phyloP scores from a whole-genome alignment of 2,329 filamentous ascomycete species.

The Botrytis pseudocinerea region DNA sequence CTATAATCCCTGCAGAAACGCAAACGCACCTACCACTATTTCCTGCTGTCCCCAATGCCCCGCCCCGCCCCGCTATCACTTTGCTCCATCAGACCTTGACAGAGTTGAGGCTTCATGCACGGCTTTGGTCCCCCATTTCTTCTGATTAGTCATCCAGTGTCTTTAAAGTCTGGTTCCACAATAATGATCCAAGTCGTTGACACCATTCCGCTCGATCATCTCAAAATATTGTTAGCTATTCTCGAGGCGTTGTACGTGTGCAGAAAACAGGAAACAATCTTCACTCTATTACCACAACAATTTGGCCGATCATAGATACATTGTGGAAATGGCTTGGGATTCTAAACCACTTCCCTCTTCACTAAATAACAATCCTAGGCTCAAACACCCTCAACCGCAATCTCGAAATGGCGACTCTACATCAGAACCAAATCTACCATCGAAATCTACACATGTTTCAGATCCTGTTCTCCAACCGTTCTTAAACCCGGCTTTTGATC shows the following conservation, averaged over 20 bases:
- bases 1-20: neutral
- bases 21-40: neutral
- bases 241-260: neutral
- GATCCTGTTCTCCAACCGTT: constrained; percentile 77
- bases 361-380: constrained; percentile 33
- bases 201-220: neutral
- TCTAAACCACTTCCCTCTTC: constrained; percentile 35
- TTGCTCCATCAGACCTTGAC: neutral
- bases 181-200: neutral
- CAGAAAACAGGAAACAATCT: neutral
- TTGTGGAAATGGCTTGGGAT: constrained; percentile 37
- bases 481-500: constrained; percentile 73
- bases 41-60: neutral
- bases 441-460: constrained; percentile 60
- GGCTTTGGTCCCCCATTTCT: neutral
- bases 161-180: neutral
- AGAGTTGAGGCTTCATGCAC: neutral
- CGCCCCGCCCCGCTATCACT: neutral
- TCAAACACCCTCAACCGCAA: constrained; percentile 14
- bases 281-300: neutral
- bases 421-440: constrained; percentile 25
- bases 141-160: neutral
- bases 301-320: neutral
- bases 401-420: constrained; percentile 23
- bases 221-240: neutral